Base-by-base conservation (phyloP, 768 basidiomycete genomes). In the Leccinum disarticulatum region DNA sequence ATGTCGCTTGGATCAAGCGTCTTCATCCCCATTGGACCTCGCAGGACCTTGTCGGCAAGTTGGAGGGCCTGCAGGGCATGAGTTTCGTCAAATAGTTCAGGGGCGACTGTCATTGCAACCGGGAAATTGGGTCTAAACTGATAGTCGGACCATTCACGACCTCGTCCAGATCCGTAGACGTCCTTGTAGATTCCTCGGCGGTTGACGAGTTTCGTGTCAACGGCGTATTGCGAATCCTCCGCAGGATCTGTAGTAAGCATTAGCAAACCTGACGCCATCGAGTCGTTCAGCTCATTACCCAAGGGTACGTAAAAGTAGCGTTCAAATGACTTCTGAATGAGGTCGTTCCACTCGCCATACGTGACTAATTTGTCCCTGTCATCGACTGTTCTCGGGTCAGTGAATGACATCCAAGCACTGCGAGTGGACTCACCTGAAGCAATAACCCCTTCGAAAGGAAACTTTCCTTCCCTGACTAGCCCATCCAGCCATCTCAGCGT, bases 111-210 rank as follows among this genome's bases (percentile, higher is more conserved):
- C 95, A 98, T 98, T 0, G 97, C 93, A 59, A 98, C 90, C 4
- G 95, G 88, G 80, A 94, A 96, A 75, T 98, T 97, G 67, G 87
- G 84, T 61, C 95, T 83, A 64, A 97, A 83, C 74, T 98, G 97
- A 73, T 98, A 99, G 75, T 99, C 95, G 6, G 94, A 92, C 94
- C 94, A 98, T 74, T 96, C 92, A 57, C 93, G 83, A 10, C 87
- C 90, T 52, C 80, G 69, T 1, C 92, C 92, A 11, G 97, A 95
- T 43, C 95, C 93, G 65, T 90, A 90, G 7, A 98, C 93, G 71
- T 99, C 97, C 80, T 99, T 99, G 81, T 98, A 99, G 70, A 98
- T 96, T 5, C 96, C 97, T 58, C 97, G 83, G 14, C 93, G 87
- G 70, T 93, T 90, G 61, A 97, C 80, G 36, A 98, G 74, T 25